Evolutionary conservation across 495 filamentous ascomycete genomes (phyloP).

Genomic region (Hypoxylon crocopeplum): DNA sequence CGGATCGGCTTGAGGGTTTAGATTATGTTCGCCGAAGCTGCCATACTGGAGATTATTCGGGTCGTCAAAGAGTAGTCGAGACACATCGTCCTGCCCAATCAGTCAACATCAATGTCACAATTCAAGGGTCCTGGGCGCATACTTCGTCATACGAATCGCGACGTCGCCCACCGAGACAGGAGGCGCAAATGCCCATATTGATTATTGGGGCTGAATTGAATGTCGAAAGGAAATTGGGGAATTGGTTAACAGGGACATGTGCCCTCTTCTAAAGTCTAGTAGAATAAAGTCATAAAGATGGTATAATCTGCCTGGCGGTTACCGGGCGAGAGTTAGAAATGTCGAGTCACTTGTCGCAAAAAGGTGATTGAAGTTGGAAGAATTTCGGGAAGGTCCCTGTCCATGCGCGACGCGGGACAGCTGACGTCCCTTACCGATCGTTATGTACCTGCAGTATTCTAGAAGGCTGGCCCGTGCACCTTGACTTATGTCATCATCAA

Average conservation of each 20-base stretch:
- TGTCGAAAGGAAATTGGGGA: conserved; percentile 7
- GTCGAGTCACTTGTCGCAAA: conserved; percentile 32
- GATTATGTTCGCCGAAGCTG: conserved; percentile 59
- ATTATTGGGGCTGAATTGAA: conserved; percentile 2
- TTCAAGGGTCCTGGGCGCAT: conserved; percentile 1
- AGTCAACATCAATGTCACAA: background rate
- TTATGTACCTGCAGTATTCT: background rate
- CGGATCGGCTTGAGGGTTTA: conserved; percentile 60
- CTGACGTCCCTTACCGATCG: too few species aligned
- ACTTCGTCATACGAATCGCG: conserved; percentile 54
- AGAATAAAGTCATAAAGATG: conserved; percentile 41
- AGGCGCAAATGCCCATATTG: conserved; percentile 56
- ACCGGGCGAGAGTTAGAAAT: conserved; percentile 45
- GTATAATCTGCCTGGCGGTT: conserved; percentile 44
- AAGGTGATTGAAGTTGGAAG: conserved; percentile 36
- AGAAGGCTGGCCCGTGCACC: conserved; percentile 3
- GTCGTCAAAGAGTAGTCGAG: conserved; percentile 61
- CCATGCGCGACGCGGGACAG: conserved; percentile 18
- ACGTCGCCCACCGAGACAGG: conserved; percentile 51
- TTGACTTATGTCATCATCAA: conserved; percentile 15
- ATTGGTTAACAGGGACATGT: conserved; percentile 30
- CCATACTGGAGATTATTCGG: conserved; percentile 59
- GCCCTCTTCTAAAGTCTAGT: conserved; percentile 25
- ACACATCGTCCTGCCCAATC: conserved; percentile 56
- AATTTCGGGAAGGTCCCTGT: conserved; percentile 19